phyloP scores from a whole-genome alignment of 2,329 filamentous ascomycete species.

The Saccharata proteae region DNA sequence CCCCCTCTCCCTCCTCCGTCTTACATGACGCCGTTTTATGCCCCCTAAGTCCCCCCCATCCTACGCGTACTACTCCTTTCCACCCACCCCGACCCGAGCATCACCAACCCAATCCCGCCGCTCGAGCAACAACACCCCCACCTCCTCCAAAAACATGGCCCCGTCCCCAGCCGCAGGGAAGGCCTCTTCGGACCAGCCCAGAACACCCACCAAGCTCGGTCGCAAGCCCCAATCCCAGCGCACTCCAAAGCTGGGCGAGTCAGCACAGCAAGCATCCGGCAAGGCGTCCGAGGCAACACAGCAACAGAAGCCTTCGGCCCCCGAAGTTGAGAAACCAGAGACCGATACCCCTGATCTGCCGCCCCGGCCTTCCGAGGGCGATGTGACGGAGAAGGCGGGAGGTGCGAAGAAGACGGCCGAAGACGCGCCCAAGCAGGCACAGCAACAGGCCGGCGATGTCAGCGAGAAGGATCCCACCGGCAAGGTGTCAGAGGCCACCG shows the following conservation, averaged over 20 bases:
- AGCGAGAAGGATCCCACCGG: conserved; percentile 25
- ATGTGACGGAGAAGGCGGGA: conserved; percentile 18
- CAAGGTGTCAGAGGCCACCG: conserved; percentile 36
- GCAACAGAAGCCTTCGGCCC: conserved; percentile 10
- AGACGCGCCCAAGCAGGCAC: conserved; percentile 20
- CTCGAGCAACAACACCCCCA: conserved; percentile 13
- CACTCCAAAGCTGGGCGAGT: conserved; percentile 31
- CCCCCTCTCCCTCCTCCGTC: no score
- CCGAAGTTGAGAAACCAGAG: conserved; percentile 16
- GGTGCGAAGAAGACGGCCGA: conserved; percentile 18
- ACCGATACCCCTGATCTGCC: conserved; percentile 23
- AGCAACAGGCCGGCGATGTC: conserved; percentile 20
- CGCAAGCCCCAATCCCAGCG: conserved; percentile 28
- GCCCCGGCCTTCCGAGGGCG: conserved; percentile 19
- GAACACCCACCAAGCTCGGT: conserved; percentile 40
- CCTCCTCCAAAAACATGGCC: conserved; percentile 24
- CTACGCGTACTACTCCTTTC: conserved; percentile 41
- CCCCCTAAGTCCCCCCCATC: conserved; percentile 33
- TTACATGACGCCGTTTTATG: conserved; percentile 35
- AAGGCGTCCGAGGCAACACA: conserved; percentile 4
- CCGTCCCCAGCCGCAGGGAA: conserved; percentile 41
- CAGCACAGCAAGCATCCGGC: no score
- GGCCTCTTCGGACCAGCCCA: conserved; percentile 29
- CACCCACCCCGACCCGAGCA: conserved; percentile 34
- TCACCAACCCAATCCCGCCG: conserved; percentile 21